Conservation (phyloP, 2,329 filamentous ascomycete genomes). For the Huntiella omanensis region DNA sequence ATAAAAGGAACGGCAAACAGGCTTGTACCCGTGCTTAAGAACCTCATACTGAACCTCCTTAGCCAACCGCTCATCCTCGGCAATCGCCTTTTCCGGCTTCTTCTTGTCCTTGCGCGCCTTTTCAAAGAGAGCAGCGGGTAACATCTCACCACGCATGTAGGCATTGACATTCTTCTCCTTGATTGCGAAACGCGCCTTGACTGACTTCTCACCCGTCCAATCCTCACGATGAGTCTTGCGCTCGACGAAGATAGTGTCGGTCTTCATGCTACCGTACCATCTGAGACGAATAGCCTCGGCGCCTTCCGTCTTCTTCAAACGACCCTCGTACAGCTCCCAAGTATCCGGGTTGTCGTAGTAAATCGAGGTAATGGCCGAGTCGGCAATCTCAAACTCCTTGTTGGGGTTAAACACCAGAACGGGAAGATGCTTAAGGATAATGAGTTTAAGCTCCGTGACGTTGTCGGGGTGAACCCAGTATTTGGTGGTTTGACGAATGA, state of each 20-base stretch:
- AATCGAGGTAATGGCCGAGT: conserved; percentile 92
- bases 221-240: conserved; percentile 96
- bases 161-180: conserved; percentile 97
- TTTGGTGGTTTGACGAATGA: conserved; percentile 92
- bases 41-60: conserved; percentile 87
- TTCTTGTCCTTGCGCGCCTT: conserved; percentile 92
- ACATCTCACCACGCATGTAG: conserved; percentile 67
- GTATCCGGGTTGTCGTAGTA: conserved; percentile 93
- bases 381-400: conserved; percentile 83
- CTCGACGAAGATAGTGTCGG: conserved; percentile 89
- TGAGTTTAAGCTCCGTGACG: conserved; percentile 92
- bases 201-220: conserved; percentile 97
- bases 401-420: conserved; percentile 93
- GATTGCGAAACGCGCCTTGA: conserved; percentile 85
- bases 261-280: conserved; percentile 96
- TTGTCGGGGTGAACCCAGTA: conserved; percentile 99
- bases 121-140: conserved; percentile 79
- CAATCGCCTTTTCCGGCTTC: conserved; percentile 80
- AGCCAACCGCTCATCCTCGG: conserved; percentile 74
- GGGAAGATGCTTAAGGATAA: conserved; percentile 91
- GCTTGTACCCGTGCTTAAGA: conserved; percentile 67
- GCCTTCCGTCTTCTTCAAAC: conserved; percentile 92
- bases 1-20: conserved; percentile 91
- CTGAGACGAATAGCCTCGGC: conserved; percentile 89
- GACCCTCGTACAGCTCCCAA: conserved; percentile 87